These are phyloP conservation scores for Candida ponderosae DNA, from an alignment of 805 yeast species.

Conservation along the genomic window DNA sequence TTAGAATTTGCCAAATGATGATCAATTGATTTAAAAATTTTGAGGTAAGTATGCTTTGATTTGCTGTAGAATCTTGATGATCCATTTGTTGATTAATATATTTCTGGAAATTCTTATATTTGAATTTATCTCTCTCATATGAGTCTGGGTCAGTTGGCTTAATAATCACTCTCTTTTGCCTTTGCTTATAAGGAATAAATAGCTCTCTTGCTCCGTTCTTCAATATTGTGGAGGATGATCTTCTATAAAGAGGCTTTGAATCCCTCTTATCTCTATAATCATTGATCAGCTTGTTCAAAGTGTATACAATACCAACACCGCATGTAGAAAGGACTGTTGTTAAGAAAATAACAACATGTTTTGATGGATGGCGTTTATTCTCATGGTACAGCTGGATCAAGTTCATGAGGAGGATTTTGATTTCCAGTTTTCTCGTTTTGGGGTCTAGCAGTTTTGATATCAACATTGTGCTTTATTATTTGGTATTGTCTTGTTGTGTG, in stretches of 20 bases:
- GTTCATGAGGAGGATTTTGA: constrained; percentile 13
- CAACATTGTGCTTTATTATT: neutral
- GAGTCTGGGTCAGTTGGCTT: constrained; percentile 20
- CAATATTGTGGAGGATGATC: constrained; percentile 20
- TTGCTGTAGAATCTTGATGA: neutral
- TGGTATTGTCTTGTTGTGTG: no score
- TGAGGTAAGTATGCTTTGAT: constrained; percentile 36
- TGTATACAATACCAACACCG: constrained; percentile 11
- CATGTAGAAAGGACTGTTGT: constrained; percentile 17
- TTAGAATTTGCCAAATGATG: constrained; percentile 72
- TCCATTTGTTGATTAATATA: constrained; percentile 15
- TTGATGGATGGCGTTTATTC: constrained; percentile 18
- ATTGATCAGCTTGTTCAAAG: constrained; percentile 17
- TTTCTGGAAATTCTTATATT: constrained; percentile 19
- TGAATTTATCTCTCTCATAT: constrained; percentile 19
- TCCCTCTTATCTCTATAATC: constrained; percentile 20
- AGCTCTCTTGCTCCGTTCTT: constrained; percentile 22
- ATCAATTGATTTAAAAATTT: constrained; percentile 64
- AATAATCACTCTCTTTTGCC: constrained; percentile 19
- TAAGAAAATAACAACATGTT: constrained; percentile 19
- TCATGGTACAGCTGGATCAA: constrained; percentile 18
- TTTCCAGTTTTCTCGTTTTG: constrained; percentile 11
- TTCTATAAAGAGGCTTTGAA: constrained; percentile 18
- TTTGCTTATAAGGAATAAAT: constrained; percentile 19
- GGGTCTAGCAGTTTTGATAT: constrained; percentile 14